Percentiles rank a stretch among this genome's conserved stretches.
These are phyloP conservation scores for Cladophialophora bantiana DNA, from an alignment of 2,329 filamentous ascomycete genomes.

Conservation along the genomic window DNA sequence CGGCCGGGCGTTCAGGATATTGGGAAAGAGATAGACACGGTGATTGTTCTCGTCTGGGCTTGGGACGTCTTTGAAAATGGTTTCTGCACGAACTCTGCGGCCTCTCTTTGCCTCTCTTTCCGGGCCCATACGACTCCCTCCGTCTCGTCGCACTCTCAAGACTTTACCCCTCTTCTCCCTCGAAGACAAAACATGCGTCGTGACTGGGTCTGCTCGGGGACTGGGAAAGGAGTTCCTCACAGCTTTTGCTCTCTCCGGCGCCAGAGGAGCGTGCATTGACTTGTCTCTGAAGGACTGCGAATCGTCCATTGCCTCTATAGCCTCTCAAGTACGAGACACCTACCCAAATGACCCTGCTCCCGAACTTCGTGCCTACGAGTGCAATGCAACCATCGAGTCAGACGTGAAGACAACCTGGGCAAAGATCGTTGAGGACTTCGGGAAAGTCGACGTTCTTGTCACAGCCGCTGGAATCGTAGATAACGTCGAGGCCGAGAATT, in stretches of 20 bases:
- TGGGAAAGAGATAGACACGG: neutral
- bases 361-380: conserved; percentile 48
- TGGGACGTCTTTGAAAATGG: neutral
- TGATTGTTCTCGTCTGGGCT: neutral
- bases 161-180: conserved; percentile 40
- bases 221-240: conserved; percentile 45
- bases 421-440: conserved; percentile 46
- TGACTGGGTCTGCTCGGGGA: conserved; percentile 41
- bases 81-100: conserved; percentile 1
- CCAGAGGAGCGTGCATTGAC: conserved; percentile 46
- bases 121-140: neutral
- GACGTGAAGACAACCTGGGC: conserved; percentile 48
- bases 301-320: conserved; percentile 44
- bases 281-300: conserved; percentile 41
- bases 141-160: conserved; percentile 18
- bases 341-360: conserved; percentile 38
- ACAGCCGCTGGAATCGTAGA: conserved; percentile 52
- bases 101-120: neutral
- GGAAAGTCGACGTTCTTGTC: conserved; percentile 50
- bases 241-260: conserved; percentile 44
- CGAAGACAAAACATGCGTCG: conserved; percentile 40
- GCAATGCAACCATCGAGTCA: conserved; percentile 49
- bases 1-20: neutral
- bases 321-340: conserved; percentile 39
- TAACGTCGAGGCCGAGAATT: conserved; percentile 47